Evolutionary conservation across 306 rosid species (phyloP), one percentile per base, ranked within the genome.

Genomic region (Rosa lucieae): DNA sequence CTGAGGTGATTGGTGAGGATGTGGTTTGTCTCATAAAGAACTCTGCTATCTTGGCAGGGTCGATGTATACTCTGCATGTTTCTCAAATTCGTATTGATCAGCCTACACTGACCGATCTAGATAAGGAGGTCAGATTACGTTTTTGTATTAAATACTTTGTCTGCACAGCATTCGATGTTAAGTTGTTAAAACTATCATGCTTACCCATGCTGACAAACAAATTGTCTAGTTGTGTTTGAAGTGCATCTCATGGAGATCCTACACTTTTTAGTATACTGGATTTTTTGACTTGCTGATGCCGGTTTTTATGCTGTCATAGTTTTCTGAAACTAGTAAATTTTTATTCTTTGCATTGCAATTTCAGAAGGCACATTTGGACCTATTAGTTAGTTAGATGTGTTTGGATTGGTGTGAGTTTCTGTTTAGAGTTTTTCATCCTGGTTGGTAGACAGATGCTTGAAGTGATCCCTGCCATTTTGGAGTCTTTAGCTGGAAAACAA

Each of bases 41-140:
- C 73, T 82, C 90, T 72, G 87, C 88, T 77, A 80, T 82, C 48
- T 76, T 87, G 85, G 72, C 78, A 75, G 88, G 88, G 61, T 72
- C 90, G 5, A 55, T 87, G 84, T 87, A 82, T 83, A 87, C 90
- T 67, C 67, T 87, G 83, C 84, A 87, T 61, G 90, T 85, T 58
- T 81, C 90, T 63, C 85, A 80, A 76, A 85, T 85, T 62, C 90
- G 15, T 73, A 87, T 87, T 21, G 88, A 87, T 76, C 88, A 82
- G 71, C 90, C 90, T 44, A 85, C 90, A 56, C 87, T 87, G 72
- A 80, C 85, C 14, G 87, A 87, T 52, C 47, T 82, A 67, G 90
- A 87, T 82, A 87, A 87, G 81, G 81, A 87, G 88, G 90, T 87
- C 42, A 32, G 78, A 8, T 82, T 44, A 37, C 49, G 12, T 49